Conservation (phyloP, 352 stramenopile genomes). For the Phytopythium montanum region DNA sequence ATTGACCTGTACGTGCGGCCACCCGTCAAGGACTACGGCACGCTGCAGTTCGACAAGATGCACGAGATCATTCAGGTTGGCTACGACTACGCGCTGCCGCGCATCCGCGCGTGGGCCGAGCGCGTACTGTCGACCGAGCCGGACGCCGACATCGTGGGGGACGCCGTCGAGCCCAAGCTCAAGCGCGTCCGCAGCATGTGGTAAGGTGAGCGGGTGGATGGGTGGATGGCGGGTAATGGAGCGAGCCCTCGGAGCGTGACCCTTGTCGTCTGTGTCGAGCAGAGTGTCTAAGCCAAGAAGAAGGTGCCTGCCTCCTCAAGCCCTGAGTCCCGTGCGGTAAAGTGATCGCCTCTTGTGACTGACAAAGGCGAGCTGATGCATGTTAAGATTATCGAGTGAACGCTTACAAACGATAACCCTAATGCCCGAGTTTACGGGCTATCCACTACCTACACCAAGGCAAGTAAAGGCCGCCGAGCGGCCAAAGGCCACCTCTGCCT, state of each 20-base stretch:
- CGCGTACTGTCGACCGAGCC: slow-evolving; percentile 54
- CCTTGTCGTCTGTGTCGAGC: not conserved
- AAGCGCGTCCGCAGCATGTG: slow-evolving; percentile 3
- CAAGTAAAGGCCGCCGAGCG: too few relatives aligned
- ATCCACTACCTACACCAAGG: not conserved
- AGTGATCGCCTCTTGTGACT: not conserved
- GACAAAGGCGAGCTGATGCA: not conserved
- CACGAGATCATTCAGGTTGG: slow-evolving; percentile 88
- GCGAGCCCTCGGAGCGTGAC: not conserved
- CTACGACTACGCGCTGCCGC: slow-evolving; percentile 78
- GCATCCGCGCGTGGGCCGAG: slow-evolving; percentile 54
- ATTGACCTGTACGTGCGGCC: slow-evolving; percentile 89
- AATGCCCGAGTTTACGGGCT: too few relatives aligned
- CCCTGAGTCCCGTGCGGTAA: not conserved
- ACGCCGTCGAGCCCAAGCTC: slow-evolving; percentile 1
- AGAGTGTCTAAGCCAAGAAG: not conserved
- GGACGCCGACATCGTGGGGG: slow-evolving; percentile 50
- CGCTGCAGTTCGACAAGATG: slow-evolving; percentile 92
- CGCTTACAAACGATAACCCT: too few relatives aligned
- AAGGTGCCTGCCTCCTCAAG: not conserved
- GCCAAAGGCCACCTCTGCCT: too few relatives aligned
- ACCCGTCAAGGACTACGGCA: slow-evolving; percentile 86
- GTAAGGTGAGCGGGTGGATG: not conserved
- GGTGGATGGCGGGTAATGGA: not conserved
- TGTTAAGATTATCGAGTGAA: too few relatives aligned